Conservation (phyloP, 768 basidiomycete genomes). For the Dictyophora rubrovolvata region DNA sequence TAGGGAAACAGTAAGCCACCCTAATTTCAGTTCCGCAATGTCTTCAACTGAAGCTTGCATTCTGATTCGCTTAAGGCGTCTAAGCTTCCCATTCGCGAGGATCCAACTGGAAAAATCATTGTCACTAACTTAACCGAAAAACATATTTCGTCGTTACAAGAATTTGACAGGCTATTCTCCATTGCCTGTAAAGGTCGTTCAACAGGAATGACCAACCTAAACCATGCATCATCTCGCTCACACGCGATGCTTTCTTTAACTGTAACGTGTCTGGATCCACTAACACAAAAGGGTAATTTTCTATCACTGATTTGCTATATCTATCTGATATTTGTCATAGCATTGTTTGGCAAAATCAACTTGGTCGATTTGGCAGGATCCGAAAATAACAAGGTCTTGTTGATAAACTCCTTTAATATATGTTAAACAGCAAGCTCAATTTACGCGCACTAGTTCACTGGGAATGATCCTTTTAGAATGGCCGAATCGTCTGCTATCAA, state of each 20-base stretch:
- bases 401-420: not conserved
- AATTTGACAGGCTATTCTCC: constrained; percentile 38
- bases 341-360: constrained; percentile 66
- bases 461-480: constrained; percentile 81
- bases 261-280: constrained; percentile 47
- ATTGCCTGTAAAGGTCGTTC: constrained; percentile 37
- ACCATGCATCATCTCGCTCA: constrained; percentile 76
- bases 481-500: constrained; percentile 85
- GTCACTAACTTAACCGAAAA: constrained; percentile 39
- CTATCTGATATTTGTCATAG: constrained; percentile 25
- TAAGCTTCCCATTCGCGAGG: constrained; percentile 48
- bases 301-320: not conserved
- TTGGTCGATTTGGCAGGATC: constrained; percentile 86
- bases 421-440: not conserved
- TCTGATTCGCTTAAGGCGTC: constrained; percentile 31
- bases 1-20: constrained; percentile 45
- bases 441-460: constrained; percentile 44
- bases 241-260: constrained; percentile 79
- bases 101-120: constrained; percentile 41
- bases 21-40: not conserved
- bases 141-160: constrained; percentile 30
- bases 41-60: not conserved
- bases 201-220: constrained; percentile 78
- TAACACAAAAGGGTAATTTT: constrained; percentile 11
- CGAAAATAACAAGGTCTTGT: constrained; percentile 76